phyloP scores from a whole-genome alignment of 257 asterid genomes.

The Linderniella brevidens region DNA sequence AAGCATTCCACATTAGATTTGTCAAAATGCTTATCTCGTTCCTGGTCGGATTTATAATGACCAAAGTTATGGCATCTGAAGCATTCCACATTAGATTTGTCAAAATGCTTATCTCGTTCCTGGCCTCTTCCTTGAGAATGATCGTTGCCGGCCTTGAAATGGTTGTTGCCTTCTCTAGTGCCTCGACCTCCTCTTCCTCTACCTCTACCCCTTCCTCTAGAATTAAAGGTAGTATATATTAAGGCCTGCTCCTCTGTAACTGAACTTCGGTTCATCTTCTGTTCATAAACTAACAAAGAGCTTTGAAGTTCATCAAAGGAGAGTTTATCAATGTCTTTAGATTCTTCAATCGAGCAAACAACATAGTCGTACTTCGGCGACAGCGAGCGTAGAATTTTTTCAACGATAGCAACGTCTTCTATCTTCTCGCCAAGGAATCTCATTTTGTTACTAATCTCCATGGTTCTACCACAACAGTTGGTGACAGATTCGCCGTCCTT shows the following conservation, averaged over 20 bases:
- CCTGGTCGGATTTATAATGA: constrained; percentile 4
- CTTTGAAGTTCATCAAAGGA: constrained; percentile 8
- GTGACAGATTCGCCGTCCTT: constrained; percentile 4
- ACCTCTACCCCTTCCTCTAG: background rate
- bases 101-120: background rate
- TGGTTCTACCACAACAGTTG: background rate
- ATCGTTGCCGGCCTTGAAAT: background rate
- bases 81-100: constrained; percentile 6
- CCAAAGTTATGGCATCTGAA: constrained; percentile 7
- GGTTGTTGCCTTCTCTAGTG: background rate
- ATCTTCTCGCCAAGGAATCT: background rate
- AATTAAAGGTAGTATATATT: background rate
- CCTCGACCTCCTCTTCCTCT: constrained; percentile 2
- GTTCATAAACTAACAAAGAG: constrained; percentile 9
- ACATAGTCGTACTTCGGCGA: constrained; percentile 5
- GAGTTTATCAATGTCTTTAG: background rate
- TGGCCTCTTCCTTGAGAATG: background rate
- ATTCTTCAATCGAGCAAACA: constrained; percentile 9
- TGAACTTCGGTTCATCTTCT: background rate
- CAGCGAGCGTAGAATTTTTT: constrained; percentile 8
- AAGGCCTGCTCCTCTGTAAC: constrained; percentile 4
- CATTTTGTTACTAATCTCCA: constrained; percentile 1
- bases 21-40: too few species aligned
- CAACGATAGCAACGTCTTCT: background rate
- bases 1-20: too few species aligned